Conservation (phyloP, 768 basidiomycete genomes). For the Clathrus columnatus region DNA sequence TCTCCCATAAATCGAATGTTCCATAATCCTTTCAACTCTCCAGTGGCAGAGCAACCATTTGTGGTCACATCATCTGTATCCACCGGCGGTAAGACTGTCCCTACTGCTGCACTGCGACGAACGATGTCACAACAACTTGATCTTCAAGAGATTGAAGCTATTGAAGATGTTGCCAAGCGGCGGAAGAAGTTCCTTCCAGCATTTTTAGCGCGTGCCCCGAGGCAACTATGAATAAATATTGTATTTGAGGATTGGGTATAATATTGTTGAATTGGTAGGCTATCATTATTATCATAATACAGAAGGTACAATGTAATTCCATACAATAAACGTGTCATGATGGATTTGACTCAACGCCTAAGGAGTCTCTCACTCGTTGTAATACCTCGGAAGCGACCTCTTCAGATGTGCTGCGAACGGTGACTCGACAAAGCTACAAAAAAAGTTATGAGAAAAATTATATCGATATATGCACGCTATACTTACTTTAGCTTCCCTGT, state of each 20-base stretch:
- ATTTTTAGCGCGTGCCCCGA: conserved; percentile 7
- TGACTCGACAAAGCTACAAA: conserved; percentile 78
- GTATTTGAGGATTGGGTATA: neutral
- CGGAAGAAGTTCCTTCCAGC: conserved; percentile 2
- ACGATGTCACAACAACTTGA: conserved; percentile 6
- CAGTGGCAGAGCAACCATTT: neutral
- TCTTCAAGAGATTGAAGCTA: conserved; percentile 4
- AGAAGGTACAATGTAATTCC: conserved; percentile 3
- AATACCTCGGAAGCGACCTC: conserved; percentile 70
- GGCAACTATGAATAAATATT: neutral
- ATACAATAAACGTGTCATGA: conserved; percentile 1
- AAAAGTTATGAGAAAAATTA: neutral
- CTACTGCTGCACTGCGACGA: neutral
- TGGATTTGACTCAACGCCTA: conserved; percentile 18
- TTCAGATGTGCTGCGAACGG: conserved; percentile 92
- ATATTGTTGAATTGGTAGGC: neutral
- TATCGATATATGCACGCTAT: neutral
- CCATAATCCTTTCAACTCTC: neutral
- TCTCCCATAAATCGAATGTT: neutral
- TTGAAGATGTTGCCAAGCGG: conserved; percentile 7
- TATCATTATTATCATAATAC: conserved; percentile 10
- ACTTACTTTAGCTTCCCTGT: conserved; percentile 86
- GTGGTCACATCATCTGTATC: neutral
- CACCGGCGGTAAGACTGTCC: neutral
- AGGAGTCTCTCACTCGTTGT: conserved; percentile 35